Evolutionary conservation across 164 flowering plant genomes (phyloP).

Genomic region (Nelumbo lutea): DNA sequence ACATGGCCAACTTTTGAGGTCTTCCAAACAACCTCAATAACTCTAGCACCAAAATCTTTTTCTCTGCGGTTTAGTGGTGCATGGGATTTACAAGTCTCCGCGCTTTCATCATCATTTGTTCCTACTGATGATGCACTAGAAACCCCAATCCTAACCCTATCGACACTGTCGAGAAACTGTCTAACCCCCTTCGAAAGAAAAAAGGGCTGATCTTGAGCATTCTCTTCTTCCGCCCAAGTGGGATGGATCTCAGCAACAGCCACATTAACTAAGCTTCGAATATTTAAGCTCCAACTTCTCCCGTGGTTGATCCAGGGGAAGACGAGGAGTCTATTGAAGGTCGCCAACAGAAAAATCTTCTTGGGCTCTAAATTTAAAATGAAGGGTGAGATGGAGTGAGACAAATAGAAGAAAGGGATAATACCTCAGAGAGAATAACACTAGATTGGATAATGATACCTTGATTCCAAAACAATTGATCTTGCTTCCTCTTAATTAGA

Average conservation of each 20-base stretch:
- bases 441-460: no score
- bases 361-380: background rate
- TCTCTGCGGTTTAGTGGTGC: background rate
- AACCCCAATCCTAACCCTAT: background rate
- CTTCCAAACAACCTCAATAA: background rate
- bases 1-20: background rate
- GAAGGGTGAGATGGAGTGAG: background rate
- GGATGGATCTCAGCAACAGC: background rate
- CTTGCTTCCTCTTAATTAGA: no score
- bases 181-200: background rate
- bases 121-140: background rate
- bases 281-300: background rate
- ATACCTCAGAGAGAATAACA: background rate
- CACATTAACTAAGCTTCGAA: background rate
- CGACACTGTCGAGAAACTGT: background rate
- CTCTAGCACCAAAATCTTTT: background rate
- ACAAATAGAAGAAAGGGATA: background rate
- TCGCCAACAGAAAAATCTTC: slow-evolving; percentile 1
- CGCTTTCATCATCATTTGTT: background rate
- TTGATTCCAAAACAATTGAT: no score
- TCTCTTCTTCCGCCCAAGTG: background rate
- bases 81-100: background rate
- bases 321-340: background rate
- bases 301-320: no score
- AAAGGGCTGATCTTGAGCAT: background rate